A percentile compares a stretch with the other conserved stretches of the same genome.
Conservation (phyloP, 176 grass and related monocot species). For the bread wheat (Triticum aestivum) region IWGSC_CS_RefSeq_v2.1 NC_057806.1:447516753-447517252, state of each 20-base stretch:
- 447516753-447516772: neutral
- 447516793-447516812: neutral
- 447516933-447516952: slow-evolving; percentile 35
- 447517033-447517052: neutral
- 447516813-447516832: neutral
- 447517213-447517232: neutral
- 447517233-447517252: neutral
- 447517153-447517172: neutral
- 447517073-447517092: neutral
- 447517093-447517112: neutral
- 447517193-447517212: neutral
- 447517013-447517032: neutral
- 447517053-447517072: neutral
- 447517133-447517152: neutral
- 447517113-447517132: neutral
- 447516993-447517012: slow-evolving; percentile 20
- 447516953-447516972: slow-evolving; percentile 60
- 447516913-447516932: slow-evolving; percentile 27
- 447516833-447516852: neutral
- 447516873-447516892: neutral
- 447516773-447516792: neutral
- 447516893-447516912: neutral
- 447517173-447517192: neutral
- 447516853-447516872: too few species aligned
- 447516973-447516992: slow-evolving; percentile 51